These are phyloP conservation scores for Fusarium denticulatum DNA, from an alignment of 2,329 filamentous ascomycete genomes.

Conservation along the genomic window DNA sequence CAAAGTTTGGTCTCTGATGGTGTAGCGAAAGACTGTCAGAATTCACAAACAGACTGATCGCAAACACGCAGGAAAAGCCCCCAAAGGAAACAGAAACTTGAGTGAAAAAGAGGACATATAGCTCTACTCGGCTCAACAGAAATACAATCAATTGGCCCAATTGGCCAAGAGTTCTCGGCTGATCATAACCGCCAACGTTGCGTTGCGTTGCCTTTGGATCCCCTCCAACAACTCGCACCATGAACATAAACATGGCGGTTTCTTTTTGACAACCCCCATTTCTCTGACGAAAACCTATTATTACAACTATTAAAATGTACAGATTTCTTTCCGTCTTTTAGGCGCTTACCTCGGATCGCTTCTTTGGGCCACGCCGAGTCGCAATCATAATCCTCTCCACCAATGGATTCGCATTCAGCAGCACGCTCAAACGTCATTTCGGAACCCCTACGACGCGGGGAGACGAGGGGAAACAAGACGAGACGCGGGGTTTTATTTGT, in stretches of 20 bases:
- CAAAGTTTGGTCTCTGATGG: slow-evolving; percentile 5
- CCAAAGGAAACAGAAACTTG: not conserved
- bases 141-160: not conserved
- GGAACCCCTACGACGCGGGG: slow-evolving; percentile 28
- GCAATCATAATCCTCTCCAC: slow-evolving; percentile 23
- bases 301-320: not conserved
- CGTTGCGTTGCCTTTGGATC: not conserved
- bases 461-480: slow-evolving; percentile 15
- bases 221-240: slow-evolving; percentile 21
- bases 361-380: slow-evolving; percentile 34
- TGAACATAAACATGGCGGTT: slow-evolving; percentile 34
- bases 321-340: not conserved
- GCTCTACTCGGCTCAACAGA: not conserved
- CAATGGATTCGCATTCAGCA: slow-evolving; percentile 30
- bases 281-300: slow-evolving; percentile 38
- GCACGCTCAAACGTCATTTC: slow-evolving; percentile 36
- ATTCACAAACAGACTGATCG: slow-evolving; percentile 4
- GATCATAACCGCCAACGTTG: slow-evolving; percentile 24
- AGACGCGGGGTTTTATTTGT: slow-evolving; percentile 23
- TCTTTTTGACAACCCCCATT: slow-evolving; percentile 35
- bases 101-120: not conserved
- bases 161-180: slow-evolving; percentile 25
- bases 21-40: slow-evolving; percentile 8
- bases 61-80: not conserved
- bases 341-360: slow-evolving; percentile 37